Percentiles rank a stretch among this genome's conserved stretches.
phyloP scores from a whole-genome alignment of 2,329 filamentous ascomycete genomes.

The Botrytis porri region DNA sequence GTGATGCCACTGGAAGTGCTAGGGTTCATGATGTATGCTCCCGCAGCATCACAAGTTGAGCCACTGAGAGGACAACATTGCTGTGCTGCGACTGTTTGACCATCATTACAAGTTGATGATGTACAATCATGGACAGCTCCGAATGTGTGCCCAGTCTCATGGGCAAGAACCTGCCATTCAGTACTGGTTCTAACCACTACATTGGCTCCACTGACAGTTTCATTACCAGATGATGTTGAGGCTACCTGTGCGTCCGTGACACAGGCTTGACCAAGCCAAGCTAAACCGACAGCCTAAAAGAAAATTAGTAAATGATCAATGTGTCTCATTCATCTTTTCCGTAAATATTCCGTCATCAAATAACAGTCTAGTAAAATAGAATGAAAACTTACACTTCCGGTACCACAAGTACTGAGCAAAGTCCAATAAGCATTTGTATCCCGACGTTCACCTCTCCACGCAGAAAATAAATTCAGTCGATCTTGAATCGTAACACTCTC shows the following conservation, averaged over 20 bases:
- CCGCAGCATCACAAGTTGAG: conserved; percentile 68
- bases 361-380: neutral
- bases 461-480: conserved; percentile 82
- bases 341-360: neutral
- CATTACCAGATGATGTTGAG: conserved; percentile 50
- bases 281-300: conserved; percentile 71
- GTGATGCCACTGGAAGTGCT: conserved; percentile 72
- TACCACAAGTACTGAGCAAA: conserved; percentile 68
- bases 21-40: conserved; percentile 94
- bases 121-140: conserved; percentile 94
- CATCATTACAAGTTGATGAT: conserved; percentile 60
- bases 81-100: conserved; percentile 56
- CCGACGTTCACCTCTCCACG: conserved; percentile 74
- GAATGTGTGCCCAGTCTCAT: conserved; percentile 92
- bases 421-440: conserved; percentile 94
- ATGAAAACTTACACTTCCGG: conserved; percentile 50
- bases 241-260: conserved; percentile 55
- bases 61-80: conserved; percentile 78
- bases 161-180: conserved; percentile 95
- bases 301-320: neutral
- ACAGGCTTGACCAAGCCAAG: conserved; percentile 91
- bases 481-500: conserved; percentile 62
- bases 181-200: conserved; percentile 79
- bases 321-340: neutral
- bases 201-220: conserved; percentile 81